Base-by-base conservation (phyloP, 768 basidiomycete species). In the Crepidotus variabilis region DNA sequence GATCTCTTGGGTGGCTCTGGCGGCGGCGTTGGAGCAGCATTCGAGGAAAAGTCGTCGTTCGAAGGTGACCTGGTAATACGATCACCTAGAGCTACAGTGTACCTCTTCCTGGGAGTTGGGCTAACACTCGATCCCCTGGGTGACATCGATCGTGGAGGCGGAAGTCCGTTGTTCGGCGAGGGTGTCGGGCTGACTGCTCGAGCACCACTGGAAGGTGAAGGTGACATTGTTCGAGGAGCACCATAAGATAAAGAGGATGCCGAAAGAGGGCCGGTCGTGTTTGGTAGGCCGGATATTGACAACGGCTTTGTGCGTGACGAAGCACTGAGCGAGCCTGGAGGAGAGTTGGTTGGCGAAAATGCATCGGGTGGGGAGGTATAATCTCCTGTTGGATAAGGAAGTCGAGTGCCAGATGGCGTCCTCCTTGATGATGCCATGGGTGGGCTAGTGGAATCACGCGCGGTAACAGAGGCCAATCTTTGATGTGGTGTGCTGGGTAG, bases 351-450 rank as follows among this genome's bases (percentile, higher is more conserved):
- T 9, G 78, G 75, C 0, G 76, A 77, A 62, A 76, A 75, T 6
- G 72, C 60, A 46, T 84, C 80, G 0, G 83, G 72, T 0, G 87
- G 87, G 9, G 85, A 84, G 5, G 88, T 76, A 57, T 94, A 93
- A 62, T 94, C 92, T 2, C 91, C 92, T 2, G 86, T 85, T 16
- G 91, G 91, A 60, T 93, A 92, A 21, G 91, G 90, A 14, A 92
- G 73, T 34, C 89, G 82, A 33, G 83, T 85, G 16, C 71, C 77
- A 28, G 69, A 75, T 14, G 73, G 65, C 0, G 74, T 69, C n/a
- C 75, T 74, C 0, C 67, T 76, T 0, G 74, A 69, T 1, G 83
- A 80, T 0, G 79, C 75, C 47, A 83, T 78, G 16, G 82, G 85
- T 11, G 84, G 87, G 59, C 84, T 86, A 4, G 84, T 87, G 6